A percentile compares a stretch with the other conserved stretches of the same genome.
These are phyloP conservation scores for Aspergillus costaricaensis DNA, from an alignment of 2,329 filamentous ascomycete genomes.

Conservation along the genomic window DNA sequence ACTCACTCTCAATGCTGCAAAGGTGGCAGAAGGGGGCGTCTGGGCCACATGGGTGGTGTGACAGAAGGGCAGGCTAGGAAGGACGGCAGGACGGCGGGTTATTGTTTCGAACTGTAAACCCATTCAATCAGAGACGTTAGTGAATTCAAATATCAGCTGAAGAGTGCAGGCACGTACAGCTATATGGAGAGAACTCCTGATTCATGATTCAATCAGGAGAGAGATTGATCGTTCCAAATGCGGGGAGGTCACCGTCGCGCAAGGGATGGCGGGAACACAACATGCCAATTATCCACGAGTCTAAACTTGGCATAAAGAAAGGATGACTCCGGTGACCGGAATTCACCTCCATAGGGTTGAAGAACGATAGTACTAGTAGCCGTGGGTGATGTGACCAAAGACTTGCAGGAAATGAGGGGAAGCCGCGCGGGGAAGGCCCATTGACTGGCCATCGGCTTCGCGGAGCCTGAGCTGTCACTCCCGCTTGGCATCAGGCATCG, in stretches of 20 bases:
- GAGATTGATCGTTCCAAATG: conserved; percentile 1
- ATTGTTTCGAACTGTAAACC: neutral
- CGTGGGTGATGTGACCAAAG: conserved; percentile 16
- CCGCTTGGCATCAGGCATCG: neutral
- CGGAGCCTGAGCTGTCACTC: neutral
- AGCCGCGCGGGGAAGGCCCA: conserved; percentile 13
- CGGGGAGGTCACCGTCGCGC: conserved; percentile 15
- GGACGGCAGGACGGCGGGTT: neutral
- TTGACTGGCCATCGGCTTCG: neutral
- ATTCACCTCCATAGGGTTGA: conserved; percentile 7
- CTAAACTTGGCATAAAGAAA: neutral
- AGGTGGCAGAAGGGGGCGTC: neutral
- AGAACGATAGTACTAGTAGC: conserved; percentile 15
- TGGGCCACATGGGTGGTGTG: conserved; percentile 2
- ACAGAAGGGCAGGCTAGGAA: neutral
- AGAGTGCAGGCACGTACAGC: neutral
- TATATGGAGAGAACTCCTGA: neutral
- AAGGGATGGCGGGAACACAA: conserved; percentile 12
- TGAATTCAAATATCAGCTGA: neutral
- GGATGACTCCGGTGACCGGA: conserved; percentile 12
- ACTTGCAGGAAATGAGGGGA: conserved; percentile 16
- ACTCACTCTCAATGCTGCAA: neutral
- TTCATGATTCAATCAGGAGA: conserved; percentile 2
- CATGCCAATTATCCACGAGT: conserved; percentile 23
- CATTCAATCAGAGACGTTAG: neutral